phyloP scores from a whole-genome alignment of 805 yeast species.

The Saccharomycopsis olivae region DNA sequence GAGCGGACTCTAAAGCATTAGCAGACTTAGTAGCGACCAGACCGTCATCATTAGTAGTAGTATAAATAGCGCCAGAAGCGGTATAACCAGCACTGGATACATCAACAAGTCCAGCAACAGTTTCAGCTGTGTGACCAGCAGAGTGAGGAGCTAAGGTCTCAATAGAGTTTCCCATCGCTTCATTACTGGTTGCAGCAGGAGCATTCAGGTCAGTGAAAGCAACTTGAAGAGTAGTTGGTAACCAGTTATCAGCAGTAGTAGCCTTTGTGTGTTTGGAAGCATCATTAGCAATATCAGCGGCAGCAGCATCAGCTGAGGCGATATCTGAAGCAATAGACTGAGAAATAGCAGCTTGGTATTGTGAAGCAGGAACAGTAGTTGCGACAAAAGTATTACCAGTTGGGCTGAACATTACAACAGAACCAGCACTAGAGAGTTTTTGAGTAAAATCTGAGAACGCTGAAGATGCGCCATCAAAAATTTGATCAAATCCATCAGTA shows the following conservation, averaged over 20 bases:
- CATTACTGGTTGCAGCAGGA: too few species aligned
- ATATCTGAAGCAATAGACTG: neutral
- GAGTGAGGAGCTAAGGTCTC: too few species aligned
- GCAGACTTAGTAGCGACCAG: too few species aligned
- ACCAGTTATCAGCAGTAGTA: slow-evolving; percentile 13
- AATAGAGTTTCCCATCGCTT: too few species aligned
- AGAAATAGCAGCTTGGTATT: neutral
- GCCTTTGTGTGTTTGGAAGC: too few species aligned
- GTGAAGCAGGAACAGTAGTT: slow-evolving; percentile 10
- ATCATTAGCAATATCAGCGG: neutral
- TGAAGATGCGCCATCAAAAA: neutral
- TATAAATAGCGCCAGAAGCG: neutral
- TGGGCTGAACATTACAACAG: slow-evolving; percentile 14
- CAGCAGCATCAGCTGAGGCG: neutral
- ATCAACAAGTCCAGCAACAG: neutral
- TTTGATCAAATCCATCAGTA: neutral
- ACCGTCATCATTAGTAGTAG: too few species aligned
- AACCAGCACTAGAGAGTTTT: neutral
- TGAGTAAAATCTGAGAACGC: neutral
- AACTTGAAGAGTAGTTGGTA: slow-evolving; percentile 13
- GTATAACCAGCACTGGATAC: neutral
- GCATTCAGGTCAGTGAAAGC: neutral
- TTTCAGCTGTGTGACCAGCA: neutral
- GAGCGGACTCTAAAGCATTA: too few species aligned
- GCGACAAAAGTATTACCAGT: slow-evolving; percentile 11